These are phyloP conservation scores for Globisporangium abappressorium DNA, from an alignment of 352 stramenopile genomes.

Conservation along the genomic window DNA sequence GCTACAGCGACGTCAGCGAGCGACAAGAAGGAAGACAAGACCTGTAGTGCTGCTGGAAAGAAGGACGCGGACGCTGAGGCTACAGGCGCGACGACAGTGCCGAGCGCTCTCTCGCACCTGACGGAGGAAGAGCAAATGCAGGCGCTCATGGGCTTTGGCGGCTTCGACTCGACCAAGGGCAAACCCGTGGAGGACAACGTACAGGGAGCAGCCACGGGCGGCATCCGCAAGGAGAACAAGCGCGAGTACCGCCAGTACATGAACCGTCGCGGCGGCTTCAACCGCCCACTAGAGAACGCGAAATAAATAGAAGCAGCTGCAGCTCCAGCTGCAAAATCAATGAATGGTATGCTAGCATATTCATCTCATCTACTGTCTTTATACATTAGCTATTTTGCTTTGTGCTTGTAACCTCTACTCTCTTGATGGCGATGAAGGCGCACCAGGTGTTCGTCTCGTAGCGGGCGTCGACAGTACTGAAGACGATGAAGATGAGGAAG, in stretches of 20 bases:
- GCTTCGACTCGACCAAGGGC: slow-evolving; percentile 94
- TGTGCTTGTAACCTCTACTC: neutral
- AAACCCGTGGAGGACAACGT: slow-evolving; percentile 92
- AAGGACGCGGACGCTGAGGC: slow-evolving; percentile 14
- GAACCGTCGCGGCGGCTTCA: slow-evolving; percentile 96
- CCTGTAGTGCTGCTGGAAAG: neutral
- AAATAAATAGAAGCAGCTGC: slow-evolving; percentile 1
- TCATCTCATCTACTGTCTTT: too few relatives aligned
- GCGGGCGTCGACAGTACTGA: slow-evolving; percentile 5
- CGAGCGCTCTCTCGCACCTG: slow-evolving; percentile 23
- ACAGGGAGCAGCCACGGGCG: slow-evolving; percentile 71
- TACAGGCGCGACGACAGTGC: neutral
- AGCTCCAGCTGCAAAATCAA: neutral
- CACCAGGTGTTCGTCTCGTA: neutral
- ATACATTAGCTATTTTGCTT: too few relatives aligned
- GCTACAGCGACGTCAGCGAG: neutral
- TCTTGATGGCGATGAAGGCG: slow-evolving; percentile 4
- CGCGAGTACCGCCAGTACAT: slow-evolving; percentile 97
- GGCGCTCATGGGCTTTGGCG: slow-evolving; percentile 82
- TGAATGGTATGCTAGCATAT: neutral
- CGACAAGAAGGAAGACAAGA: neutral
- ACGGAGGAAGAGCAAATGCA: slow-evolving; percentile 86
- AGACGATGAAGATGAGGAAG: neutral
- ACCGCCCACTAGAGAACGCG: slow-evolving; percentile 89
- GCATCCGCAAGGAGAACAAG: slow-evolving; percentile 87